Base-by-base conservation (phyloP, 306 rosid genomes). In the Quercus glauca region DNA sequence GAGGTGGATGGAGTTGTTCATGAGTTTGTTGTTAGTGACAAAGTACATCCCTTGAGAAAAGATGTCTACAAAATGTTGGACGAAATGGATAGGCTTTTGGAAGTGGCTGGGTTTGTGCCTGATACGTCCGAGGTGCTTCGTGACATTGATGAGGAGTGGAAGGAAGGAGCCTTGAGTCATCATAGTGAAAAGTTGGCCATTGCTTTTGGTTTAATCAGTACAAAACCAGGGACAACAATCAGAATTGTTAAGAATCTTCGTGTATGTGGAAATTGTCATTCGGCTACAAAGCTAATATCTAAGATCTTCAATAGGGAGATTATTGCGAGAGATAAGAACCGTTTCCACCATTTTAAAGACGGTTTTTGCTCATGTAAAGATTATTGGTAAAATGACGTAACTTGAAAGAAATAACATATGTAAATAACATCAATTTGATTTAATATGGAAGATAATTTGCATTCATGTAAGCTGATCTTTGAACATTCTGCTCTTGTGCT, bases 141-240 rank as follows among this genome's bases (percentile, higher is more conserved):
- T 75, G 97, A 92, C 78, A 88, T 91, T 86, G 97, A 89, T 71
- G 93, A 92, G 82, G 93, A 91, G 79, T 89, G 90, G 94, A 94
- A 92, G 78, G 93, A 94, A 88, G 97, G 90, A 31, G 85, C 89
- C 55, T 77, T 94, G 87, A 87, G 92, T 75, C 92, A 94, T 70
- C 97, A 94, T 75, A 91, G 97, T 82, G 97, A 94, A 85, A 91
- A 90, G 77, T 43, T 92, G 76, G 99, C 95, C 81, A 90, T 92
- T 76, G 95, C 97, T 68, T 92, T 90, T 41, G 94, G 97, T 75
- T 87, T 94, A 87, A 91, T 89, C 69, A 92, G 90, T 81, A 89
- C 99, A 73, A 91, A 90, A 71, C 91, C 95, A 12, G 93, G 95
- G 56, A 83, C 92, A 63, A 87, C 90, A 1, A 92, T 92, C 77